Evolutionary conservation across 805 yeast species (phyloP).

Genomic region (Priceomyces castillae): DNA sequence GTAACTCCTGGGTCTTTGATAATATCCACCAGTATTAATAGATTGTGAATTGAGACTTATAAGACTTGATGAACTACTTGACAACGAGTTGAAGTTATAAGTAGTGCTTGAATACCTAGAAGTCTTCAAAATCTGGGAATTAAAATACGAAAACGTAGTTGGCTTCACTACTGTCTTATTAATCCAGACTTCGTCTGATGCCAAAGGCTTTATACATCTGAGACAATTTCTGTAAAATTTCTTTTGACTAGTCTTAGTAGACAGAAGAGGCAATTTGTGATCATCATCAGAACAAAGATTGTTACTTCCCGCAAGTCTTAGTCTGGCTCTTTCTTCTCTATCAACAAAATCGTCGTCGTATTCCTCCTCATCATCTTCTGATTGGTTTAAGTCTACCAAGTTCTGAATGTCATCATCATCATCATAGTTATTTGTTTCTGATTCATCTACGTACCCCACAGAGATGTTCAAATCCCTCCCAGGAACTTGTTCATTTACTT

Average conservation of each 20-base stretch:
- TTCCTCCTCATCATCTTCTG: conserved; percentile 30
- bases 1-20: conserved; percentile 12
- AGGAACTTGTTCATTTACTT: background rate
- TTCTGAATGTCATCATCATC: conserved; percentile 29
- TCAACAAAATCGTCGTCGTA: conserved; percentile 19
- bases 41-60: conserved; percentile 13
- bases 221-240: conserved; percentile 50
- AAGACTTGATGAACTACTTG: conserved; percentile 16
- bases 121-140: conserved; percentile 4
- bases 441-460: conserved; percentile 13
- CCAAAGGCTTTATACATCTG: conserved; percentile 55
- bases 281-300: conserved; percentile 18
- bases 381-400: conserved; percentile 25
- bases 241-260: conserved; percentile 26
- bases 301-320: conserved; percentile 8
- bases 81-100: conserved; percentile 4
- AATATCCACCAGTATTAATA: background rate
- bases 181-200: conserved; percentile 53
- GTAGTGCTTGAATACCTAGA: background rate
- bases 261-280: conserved; percentile 49
- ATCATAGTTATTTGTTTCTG: conserved; percentile 14
- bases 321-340: conserved; percentile 10
- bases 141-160: conserved; percentile 29
- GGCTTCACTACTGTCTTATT: conserved; percentile 45
- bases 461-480: background rate